These are phyloP conservation scores for Pseudogymnoascus sp. DNA, from an alignment of 2,329 filamentous ascomycete species.

Conservation along the genomic window DNA sequence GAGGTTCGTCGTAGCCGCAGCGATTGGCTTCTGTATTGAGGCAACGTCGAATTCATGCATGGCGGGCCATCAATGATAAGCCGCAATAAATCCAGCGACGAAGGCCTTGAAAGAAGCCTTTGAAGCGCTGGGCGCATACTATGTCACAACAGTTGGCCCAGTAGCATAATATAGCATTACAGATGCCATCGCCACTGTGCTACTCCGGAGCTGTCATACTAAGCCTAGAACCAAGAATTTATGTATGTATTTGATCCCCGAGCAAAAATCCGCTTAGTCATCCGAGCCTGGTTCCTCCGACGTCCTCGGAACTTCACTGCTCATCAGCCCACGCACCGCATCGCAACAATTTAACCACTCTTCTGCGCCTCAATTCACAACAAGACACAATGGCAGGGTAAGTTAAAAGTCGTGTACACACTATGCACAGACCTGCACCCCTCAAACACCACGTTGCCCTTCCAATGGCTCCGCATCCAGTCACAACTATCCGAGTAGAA, in stretches of 20 bases:
- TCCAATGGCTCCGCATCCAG: conserved; percentile 6
- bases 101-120: conserved; percentile 24
- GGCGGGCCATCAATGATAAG: conserved; percentile 4
- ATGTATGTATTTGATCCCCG: not conserved
- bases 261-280: conserved; percentile 3
- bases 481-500: conserved; percentile 2
- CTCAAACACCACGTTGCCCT: not conserved
- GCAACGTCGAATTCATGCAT: conserved; percentile 6
- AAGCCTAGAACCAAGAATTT: not conserved
- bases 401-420: conserved; percentile 12
- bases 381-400: conserved; percentile 27
- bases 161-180: conserved; percentile 2
- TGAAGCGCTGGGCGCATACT: conserved; percentile 24
- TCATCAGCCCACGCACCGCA: conserved; percentile 8
- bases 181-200: conserved; percentile 1
- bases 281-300: not conserved
- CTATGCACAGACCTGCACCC: not conserved
- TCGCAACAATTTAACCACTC: conserved; percentile 10
- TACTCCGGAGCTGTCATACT: not conserved
- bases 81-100: conserved; percentile 21
- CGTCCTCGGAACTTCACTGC: conserved; percentile 6
- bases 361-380: conserved; percentile 11
- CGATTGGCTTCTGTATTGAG: not conserved
- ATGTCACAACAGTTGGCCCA: conserved; percentile 9
- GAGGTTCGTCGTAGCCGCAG: not conserved